Evolutionary conservation across 257 asterid genomes (phyloP).

Genomic region (Petunia secreta): DNA sequence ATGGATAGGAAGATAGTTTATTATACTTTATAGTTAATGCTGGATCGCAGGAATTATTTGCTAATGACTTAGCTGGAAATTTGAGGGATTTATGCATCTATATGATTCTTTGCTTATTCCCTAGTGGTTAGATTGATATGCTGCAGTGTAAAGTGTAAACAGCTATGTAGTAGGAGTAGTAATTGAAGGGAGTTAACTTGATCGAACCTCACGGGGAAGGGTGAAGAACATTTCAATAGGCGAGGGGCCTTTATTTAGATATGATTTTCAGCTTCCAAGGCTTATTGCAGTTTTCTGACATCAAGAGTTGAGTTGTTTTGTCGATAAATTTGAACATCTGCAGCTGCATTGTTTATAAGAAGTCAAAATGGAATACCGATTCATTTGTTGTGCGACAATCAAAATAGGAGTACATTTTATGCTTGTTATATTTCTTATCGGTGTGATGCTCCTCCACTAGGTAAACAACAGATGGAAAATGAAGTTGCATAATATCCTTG

Average conservation of each 20-base stretch:
- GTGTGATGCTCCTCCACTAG: neutral
- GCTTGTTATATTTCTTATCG: neutral
- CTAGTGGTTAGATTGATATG: conserved; percentile 4
- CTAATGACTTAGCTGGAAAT: neutral
- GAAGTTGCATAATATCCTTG: neutral
- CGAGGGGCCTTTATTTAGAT: neutral
- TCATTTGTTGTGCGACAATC: neutral
- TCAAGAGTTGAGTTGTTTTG: neutral
- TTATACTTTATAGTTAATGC: neutral
- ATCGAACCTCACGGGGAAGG: neutral
- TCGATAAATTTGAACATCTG: neutral
- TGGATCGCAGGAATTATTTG: neutral
- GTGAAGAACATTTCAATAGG: neutral
- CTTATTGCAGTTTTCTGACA: conserved; percentile 15
- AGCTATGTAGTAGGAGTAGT: neutral
- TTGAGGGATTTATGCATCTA: neutral
- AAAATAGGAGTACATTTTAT: neutral
- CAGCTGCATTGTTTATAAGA: neutral
- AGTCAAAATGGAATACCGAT: neutral
- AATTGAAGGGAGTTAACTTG: neutral
- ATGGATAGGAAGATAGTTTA: neutral
- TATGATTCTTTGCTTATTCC: conserved; percentile 2
- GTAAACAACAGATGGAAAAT: neutral
- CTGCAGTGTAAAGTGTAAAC: neutral
- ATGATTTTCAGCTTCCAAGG: conserved; percentile 6